These are phyloP conservation scores for Avena atlantica DNA, from an alignment of 176 grass and related monocot species.

Conservation along the genomic window DNA sequence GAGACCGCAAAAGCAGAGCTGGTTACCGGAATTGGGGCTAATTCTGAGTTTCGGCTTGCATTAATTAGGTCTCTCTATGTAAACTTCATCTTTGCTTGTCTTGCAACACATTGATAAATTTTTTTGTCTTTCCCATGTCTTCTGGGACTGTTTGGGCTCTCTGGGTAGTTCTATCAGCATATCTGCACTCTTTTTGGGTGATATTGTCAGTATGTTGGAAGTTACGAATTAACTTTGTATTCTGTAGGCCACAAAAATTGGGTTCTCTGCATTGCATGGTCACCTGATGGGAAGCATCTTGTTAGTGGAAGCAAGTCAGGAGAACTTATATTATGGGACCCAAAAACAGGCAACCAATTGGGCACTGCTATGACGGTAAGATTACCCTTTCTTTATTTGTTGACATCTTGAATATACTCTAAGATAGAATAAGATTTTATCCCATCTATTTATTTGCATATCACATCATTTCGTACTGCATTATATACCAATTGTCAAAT, in stretches of 20 bases:
- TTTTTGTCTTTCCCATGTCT: background rate
- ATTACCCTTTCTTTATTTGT: background rate
- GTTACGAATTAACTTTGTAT: constrained; percentile 28
- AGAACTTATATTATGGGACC: constrained; percentile 90
- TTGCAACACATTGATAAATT: background rate
- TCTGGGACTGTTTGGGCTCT: background rate
- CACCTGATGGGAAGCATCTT: constrained; percentile 91
- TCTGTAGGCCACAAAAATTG: constrained; percentile 96
- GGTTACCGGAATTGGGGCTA: too few relatives aligned
- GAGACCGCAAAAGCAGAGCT: too few relatives aligned
- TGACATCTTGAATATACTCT: background rate
- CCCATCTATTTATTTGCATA: background rate
- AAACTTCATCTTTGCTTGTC: background rate
- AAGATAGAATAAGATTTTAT: background rate
- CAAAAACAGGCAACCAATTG: constrained; percentile 87
- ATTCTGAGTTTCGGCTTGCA: too few relatives aligned
- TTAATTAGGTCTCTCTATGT: too few relatives aligned
- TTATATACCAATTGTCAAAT: background rate
- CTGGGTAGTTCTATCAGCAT: background rate
- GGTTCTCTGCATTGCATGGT: constrained; percentile 96
- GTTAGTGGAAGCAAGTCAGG: constrained; percentile 96
- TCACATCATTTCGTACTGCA: background rate
- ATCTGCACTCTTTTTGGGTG: background rate
- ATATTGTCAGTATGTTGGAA: background rate
- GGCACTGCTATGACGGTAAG: constrained; percentile 73